These are phyloP conservation scores for Cryptococcus hybrid DNA, from an alignment of 1,284 basidiomycete genomes.

Conservation along the genomic window DNA sequence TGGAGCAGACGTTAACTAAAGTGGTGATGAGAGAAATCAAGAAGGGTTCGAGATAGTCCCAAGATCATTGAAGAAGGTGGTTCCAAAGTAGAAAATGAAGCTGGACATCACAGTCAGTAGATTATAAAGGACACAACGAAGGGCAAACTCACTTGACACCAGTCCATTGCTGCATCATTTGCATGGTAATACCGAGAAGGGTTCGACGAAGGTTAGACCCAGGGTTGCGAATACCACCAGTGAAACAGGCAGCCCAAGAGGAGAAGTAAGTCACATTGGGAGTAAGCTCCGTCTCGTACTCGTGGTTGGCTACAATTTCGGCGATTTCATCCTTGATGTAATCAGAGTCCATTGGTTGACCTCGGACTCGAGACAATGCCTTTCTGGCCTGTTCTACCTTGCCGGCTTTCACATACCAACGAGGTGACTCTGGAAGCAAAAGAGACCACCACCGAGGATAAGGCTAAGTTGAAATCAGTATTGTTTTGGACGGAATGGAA, in stretches of 20 bases:
- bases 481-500: neutral
- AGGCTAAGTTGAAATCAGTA: neutral
- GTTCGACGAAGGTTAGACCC: slow-evolving; percentile 71
- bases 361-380: slow-evolving; percentile 62
- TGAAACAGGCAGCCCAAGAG: slow-evolving; percentile 43
- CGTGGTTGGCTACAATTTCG: slow-evolving; percentile 68
- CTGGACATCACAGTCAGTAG: slow-evolving; percentile 55
- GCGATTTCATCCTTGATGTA: slow-evolving; percentile 61
- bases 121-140: neutral
- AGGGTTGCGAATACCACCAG: slow-evolving; percentile 50
- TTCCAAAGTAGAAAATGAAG: slow-evolving; percentile 69
- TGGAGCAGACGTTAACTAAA: slow-evolving; percentile 66
- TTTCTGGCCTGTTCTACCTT: slow-evolving; percentile 61
- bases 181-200: slow-evolving; percentile 60
- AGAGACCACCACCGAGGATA: slow-evolving; percentile 52
- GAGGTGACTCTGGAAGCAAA: slow-evolving; percentile 78
- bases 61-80: slow-evolving; percentile 53
- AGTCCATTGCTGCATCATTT: slow-evolving; percentile 69
- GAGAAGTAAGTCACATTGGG: slow-evolving; percentile 33
- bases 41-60: slow-evolving; percentile 68
- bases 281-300: slow-evolving; percentile 58
- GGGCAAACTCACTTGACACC: slow-evolving; percentile 47
- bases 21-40: slow-evolving; percentile 70
- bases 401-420: slow-evolving; percentile 74
- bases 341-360: slow-evolving; percentile 55